Evolutionary conservation across 2,329 filamentous ascomycete species (phyloP), one percentile per base, ranked within the genome.

Genomic region (Exophiala calicioides): DNA sequence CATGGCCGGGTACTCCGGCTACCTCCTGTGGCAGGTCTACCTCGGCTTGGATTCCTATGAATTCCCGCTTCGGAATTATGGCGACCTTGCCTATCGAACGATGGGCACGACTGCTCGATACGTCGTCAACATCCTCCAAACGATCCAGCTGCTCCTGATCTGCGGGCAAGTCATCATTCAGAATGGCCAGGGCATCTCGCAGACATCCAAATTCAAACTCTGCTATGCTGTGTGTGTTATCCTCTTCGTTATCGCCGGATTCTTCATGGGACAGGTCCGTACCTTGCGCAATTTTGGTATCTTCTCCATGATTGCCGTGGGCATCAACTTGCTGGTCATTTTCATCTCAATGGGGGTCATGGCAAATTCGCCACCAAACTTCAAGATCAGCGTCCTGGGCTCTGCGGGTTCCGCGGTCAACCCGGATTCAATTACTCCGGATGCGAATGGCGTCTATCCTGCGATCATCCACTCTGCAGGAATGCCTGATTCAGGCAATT

Each of bases 21-120:
- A 70, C 49, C 63, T 75, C 13, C 57, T 77, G n/a, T 76, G 72
- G 68, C 61, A 62, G 19, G 57, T 69, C 20, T 77, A 68, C 48
- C 58, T 76, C 21, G 70, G 68, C 3, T 60, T 76, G 16, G 74
- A 77, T 57, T 72, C 69, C 12, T 68, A 74, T 55, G 61, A 71
- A 31, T 76, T 71, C 45, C 74, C 74, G 0, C 57, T 71, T 12
- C 66, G 66, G 30, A 72, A 68, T 58, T 77, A 72, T 37, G 73
- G 73, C 7, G 74, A 77, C 59, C 57, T 75, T 1, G 73, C 70
- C 44, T 77, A 72, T 61, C 70, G 76, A 21, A 62, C 71, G 34
- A 76, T 68, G 50, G 76, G 76, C 3, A 60, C 61, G 10, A 65
- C 58, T 48, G 65, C 70, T 15, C 72, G 75, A 9, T 68, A 78